Conservation (phyloP, 192 early-diverging fungal species). For the Coemansia sp. region DNA sequence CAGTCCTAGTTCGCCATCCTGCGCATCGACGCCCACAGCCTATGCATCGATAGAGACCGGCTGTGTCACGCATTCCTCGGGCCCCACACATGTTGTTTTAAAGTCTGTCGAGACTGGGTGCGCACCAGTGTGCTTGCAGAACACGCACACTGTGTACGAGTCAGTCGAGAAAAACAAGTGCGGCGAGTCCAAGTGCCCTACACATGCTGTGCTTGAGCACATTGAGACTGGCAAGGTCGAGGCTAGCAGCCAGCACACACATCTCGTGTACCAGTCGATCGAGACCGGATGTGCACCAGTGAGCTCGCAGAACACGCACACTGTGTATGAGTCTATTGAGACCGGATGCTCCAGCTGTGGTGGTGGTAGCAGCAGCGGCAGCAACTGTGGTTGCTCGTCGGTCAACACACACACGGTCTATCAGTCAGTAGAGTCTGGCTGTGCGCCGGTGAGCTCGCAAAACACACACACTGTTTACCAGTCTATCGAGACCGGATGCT, state of each 20-base stretch:
- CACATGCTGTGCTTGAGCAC: constrained; percentile 8
- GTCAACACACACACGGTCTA: constrained; percentile 21
- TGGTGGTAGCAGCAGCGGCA: background rate
- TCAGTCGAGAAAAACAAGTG: constrained; percentile 13
- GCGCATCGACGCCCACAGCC: constrained; percentile 4
- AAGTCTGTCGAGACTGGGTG: constrained; percentile 17
- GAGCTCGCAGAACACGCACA: constrained; percentile 17
- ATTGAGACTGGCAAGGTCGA: background rate
- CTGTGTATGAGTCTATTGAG: constrained; percentile 17
- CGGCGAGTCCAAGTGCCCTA: constrained; percentile 4
- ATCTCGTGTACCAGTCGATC: background rate
- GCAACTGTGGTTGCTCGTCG: background rate
- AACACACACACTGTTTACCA: constrained; percentile 28
- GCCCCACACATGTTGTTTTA: constrained; percentile 15
- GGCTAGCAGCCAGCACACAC: background rate
- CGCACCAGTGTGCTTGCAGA: background rate
- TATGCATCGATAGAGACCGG: constrained; percentile 13
- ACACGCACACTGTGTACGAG: constrained; percentile 27
- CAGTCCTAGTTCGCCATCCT: background rate
- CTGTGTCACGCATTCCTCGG: constrained; percentile 2
- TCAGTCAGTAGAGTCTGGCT: constrained; percentile 21
- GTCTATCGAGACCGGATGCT: constrained; percentile 7
- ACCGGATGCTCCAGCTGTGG: background rate
- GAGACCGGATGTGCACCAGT: background rate
- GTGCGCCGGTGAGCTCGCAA: background rate